phyloP scores from a whole-genome alignment of 2,329 filamentous ascomycete genomes.

The Colletotrichum paranaense region DNA sequence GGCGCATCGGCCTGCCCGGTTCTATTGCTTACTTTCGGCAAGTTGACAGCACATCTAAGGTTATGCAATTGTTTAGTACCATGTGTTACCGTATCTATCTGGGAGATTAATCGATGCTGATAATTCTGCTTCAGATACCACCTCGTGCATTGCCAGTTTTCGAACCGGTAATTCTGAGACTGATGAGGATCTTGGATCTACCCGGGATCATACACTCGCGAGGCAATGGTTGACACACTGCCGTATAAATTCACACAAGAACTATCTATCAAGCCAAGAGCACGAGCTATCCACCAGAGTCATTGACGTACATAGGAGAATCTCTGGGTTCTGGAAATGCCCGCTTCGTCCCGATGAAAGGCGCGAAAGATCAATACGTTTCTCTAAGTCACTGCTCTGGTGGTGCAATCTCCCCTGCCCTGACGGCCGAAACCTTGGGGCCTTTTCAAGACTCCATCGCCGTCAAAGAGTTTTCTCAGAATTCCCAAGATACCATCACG shows the following conservation, averaged over 20 bases:
- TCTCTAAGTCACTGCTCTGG: slow-evolving; percentile 38
- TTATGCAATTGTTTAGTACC: neutral
- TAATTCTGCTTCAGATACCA: neutral
- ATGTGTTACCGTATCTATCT: neutral
- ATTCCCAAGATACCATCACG: slow-evolving; percentile 26
- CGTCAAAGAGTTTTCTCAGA: neutral
- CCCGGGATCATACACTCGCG: neutral
- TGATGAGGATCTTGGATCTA: neutral
- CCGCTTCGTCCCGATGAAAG: neutral
- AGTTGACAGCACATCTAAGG: neutral
- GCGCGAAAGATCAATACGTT: slow-evolving; percentile 27
- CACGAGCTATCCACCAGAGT: slow-evolving; percentile 17
- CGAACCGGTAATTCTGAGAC: slow-evolving; percentile 4
- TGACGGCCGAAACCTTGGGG: slow-evolving; percentile 4
- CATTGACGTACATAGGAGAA: slow-evolving; percentile 7
- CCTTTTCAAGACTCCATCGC: slow-evolving; percentile 1
- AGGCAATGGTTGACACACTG: slow-evolving; percentile 20
- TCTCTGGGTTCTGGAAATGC: neutral
- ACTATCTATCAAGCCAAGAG: neutral
- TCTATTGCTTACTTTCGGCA: neutral
- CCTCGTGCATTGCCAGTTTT: neutral
- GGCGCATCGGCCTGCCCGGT: neutral
- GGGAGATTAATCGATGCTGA: neutral
- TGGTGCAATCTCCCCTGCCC: neutral
- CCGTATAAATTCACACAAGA: neutral